Evolutionary conservation across 78 protist genomes (phyloP), one percentile per base, ranked within the genome.

Genomic region (Dictyostelium firmibasis): DNA sequence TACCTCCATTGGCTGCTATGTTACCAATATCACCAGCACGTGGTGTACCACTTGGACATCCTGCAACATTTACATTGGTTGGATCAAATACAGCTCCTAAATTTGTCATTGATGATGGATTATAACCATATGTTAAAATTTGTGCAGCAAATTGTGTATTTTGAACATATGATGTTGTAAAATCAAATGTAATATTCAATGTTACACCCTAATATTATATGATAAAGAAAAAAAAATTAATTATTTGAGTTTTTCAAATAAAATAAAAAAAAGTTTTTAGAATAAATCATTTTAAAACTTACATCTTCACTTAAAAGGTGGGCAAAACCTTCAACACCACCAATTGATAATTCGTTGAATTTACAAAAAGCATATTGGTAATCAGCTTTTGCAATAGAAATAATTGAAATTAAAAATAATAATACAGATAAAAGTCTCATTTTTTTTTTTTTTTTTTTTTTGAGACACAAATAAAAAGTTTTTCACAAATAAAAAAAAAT

Each of bases 11-110:
- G 11, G 35, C 38, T 33, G 8, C 44, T 6, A 72, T 72, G 16
- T 72, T 33, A 72, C 79, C 79, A 31, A 72, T 27, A 72, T 72
- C 79, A 72, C 79, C 79, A 9, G 25, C 47, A 72, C 79, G 79
- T 29, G 38, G 9, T 16, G 47, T 3, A 0, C 38, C 25, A 33
- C 9, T 72, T 72, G 79, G 79, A 16, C 79, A 72, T 16, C 79
- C 79, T 20, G 9, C n/a, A 20, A 27, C 20, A 0, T 57, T 57
- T 20, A 57, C 38, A 33, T 33, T 72, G 20, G 27, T 27, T 72
- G 79, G 38, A 72, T 31, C 43, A 18, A 16, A 31, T 27, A 67
- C 75, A 27, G 3, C 44, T 16, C 79, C 79, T 16, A 72, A 72
- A 31, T 72, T 35, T 7, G 79, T 27, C 35, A 13, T 70, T 29